Percentiles rank a stretch among this genome's conserved stretches.
These are phyloP conservation scores for Aspergillus clavatus DNA, from an alignment of 2,329 filamentous ascomycete species.

Conservation along the genomic window DNA sequence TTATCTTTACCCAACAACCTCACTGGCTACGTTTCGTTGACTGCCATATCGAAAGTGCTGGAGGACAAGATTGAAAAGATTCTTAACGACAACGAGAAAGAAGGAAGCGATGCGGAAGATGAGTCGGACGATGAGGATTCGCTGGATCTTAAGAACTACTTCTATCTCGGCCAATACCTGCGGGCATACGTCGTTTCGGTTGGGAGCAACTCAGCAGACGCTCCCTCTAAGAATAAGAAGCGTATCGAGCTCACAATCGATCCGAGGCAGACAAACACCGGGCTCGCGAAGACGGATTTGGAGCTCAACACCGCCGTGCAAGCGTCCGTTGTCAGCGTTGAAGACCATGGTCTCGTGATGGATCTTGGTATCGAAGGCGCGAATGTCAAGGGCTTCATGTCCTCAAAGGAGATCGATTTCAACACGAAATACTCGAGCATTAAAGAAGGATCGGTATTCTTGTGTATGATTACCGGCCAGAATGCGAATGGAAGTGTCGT, in stretches of 20 bases:
- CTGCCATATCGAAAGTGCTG: constrained; percentile 78
- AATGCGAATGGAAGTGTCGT: constrained; percentile 74
- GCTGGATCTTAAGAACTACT: constrained; percentile 69
- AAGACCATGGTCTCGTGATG: constrained; percentile 94
- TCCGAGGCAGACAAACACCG: constrained; percentile 71
- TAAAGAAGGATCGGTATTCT: constrained; percentile 75
- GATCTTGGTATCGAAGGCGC: constrained; percentile 70
- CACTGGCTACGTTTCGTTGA: constrained; percentile 81
- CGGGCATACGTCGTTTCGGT: constrained; percentile 79
- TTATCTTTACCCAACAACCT: constrained; percentile 90
- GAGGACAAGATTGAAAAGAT: constrained; percentile 68
- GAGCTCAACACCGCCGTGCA: constrained; percentile 74
- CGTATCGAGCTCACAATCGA: constrained; percentile 83
- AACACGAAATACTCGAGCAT: constrained; percentile 62
- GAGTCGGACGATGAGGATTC: constrained; percentile 51
- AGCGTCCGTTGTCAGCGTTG: constrained; percentile 83
- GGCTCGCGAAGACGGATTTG: constrained; percentile 67
- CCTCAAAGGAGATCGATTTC: constrained; percentile 72
- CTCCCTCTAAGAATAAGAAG: constrained; percentile 64
- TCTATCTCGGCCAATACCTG: constrained; percentile 80
- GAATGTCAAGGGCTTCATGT: constrained; percentile 73
- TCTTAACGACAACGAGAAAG: constrained; percentile 56
- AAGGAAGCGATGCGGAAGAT: constrained; percentile 53
- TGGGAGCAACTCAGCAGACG: constrained; percentile 48
- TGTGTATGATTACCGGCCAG: constrained; percentile 74